Evolutionary conservation across 2,329 filamentous ascomycete genomes (phyloP).

Genomic region (Ophiostoma pallidulum): DNA sequence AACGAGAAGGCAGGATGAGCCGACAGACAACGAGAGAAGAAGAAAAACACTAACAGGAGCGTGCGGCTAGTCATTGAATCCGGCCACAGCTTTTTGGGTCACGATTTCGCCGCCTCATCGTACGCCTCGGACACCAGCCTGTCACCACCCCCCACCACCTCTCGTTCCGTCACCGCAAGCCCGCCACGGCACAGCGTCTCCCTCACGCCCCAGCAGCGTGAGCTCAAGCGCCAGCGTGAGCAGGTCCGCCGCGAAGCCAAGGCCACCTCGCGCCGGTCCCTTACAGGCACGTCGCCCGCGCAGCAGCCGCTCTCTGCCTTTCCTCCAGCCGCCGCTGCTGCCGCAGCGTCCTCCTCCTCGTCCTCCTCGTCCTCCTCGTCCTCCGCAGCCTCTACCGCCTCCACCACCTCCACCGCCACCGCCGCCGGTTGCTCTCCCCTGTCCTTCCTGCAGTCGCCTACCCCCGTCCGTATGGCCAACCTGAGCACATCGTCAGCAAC

Average conservation of each 20-base stretch:
- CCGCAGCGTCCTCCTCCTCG: conserved; percentile 5
- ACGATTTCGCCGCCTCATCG: conserved; percentile 34
- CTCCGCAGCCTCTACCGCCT: conserved; percentile 12
- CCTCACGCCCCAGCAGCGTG: conserved; percentile 51
- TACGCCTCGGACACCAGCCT: conserved; percentile 43
- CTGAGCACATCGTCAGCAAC: conserved; percentile 29
- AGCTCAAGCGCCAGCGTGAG: conserved; percentile 52
- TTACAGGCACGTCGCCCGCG: background rate
- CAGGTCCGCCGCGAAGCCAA: conserved; percentile 51
- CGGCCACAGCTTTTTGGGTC: conserved; percentile 30
- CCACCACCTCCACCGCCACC: background rate
- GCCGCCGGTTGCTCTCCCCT: conserved; percentile 6
- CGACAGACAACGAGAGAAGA: background rate
- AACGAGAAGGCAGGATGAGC: no score
- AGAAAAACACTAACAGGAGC: conserved; percentile 18
- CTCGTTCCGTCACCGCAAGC: conserved; percentile 48
- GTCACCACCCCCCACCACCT: conserved; percentile 38
- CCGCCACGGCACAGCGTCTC: conserved; percentile 37
- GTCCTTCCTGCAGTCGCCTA: conserved; percentile 11
- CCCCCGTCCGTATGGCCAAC: conserved; percentile 31
- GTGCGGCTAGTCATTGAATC: conserved; percentile 26
- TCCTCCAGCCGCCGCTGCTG: background rate
- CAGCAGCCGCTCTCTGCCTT: background rate
- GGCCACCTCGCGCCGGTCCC: conserved; percentile 34
- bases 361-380: conserved; percentile 10